Percentiles rank a stretch among this genome's conserved stretches.
Evolutionary conservation across 2,329 filamentous ascomycete genomes (phyloP).

Genomic region (Fusarium sp.): DNA sequence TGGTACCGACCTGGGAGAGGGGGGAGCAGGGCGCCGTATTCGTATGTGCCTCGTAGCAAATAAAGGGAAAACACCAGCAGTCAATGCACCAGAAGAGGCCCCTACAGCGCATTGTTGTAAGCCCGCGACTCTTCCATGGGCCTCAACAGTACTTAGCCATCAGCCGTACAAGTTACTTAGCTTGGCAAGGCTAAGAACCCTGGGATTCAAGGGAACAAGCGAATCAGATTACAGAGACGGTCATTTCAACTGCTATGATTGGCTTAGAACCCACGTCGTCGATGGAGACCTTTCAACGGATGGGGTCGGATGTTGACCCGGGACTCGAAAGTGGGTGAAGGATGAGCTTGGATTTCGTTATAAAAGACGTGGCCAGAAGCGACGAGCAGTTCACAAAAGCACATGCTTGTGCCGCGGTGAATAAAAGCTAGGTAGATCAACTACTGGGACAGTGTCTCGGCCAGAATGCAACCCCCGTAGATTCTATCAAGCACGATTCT

Average conservation of each 20-base stretch:
- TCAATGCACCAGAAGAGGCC: not conserved
- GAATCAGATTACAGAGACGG: constrained; percentile 47
- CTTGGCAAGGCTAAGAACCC: constrained; percentile 12
- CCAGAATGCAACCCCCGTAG: not conserved
- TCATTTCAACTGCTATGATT: constrained; percentile 51
- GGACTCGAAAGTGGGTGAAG: constrained; percentile 12
- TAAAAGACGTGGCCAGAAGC: constrained; percentile 27
- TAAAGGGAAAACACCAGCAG: constrained; percentile 17
- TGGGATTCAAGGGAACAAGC: constrained; percentile 20
- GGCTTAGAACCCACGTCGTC: constrained; percentile 27
- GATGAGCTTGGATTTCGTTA: constrained; percentile 5
- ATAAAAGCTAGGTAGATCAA: not conserved
- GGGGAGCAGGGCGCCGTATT: constrained; percentile 38
- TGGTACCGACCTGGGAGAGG: constrained; percentile 10
- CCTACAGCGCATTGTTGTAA: constrained; percentile 7
- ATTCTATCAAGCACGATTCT: not conserved
- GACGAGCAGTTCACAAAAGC: not conserved
- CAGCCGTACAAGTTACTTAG: constrained; percentile 24
- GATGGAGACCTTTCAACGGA: constrained; percentile 5
- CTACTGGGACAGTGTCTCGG: not conserved
- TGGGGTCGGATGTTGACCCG: constrained; percentile 49
- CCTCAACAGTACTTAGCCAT: not conserved
- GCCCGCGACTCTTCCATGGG: constrained; percentile 18
- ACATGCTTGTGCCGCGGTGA: not conserved
- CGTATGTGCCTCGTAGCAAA: constrained; percentile 35